Base-by-base conservation (phyloP, 805 yeast species). In the Wickerhamiella kurtzmanii region DNA sequence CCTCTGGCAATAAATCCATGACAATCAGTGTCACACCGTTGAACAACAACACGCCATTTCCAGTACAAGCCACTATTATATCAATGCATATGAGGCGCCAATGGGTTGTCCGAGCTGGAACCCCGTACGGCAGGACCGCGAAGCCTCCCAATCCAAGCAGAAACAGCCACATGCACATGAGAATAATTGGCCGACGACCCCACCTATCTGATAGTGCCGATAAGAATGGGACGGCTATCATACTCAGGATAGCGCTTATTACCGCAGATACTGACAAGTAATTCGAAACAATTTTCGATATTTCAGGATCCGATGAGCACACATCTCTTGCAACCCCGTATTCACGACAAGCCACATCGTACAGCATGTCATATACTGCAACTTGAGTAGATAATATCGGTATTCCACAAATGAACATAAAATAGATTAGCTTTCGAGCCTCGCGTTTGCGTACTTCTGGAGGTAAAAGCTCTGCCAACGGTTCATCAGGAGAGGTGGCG, bases 11-110 rank as follows among this genome's bases (percentile, higher is more conserved):
- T 9, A 40, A 19, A 22, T 51, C 54, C 2, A 49, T 44, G 18
- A 51, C 46, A 42, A 44, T 37, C 15, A 51, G 43, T 2, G 48
- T 47, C 2, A 51, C 44, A 9, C 46, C 40, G 22, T 48, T 51
- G 35, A 46, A 40, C 22, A 51, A 17, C 2, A 51, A 39, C 4
- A 49, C 46, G 2, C 50, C 41, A 3, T 52, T 49, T 5, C 51
- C 44, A 4, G 48, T 25, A 25, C 32, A 38, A 1, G 54, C 54
- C 3, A n/a, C 22, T 9, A 46, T n/a, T 3, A 48, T 2, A 22
- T 48, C 50, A 4, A 51, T 51, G 2, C 44, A 21, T 2, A 51
- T 16, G 52, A 51, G 44, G 2, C 50, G 38, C 54, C 54, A 51
- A 19, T 15, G 43, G 3, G 50, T 25, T 5, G 18, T 16, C 9